Percentiles rank a stretch among this genome's conserved stretches.
Evolutionary conservation across 805 yeast species (phyloP).

Genomic region (Candida boleticola): DNA sequence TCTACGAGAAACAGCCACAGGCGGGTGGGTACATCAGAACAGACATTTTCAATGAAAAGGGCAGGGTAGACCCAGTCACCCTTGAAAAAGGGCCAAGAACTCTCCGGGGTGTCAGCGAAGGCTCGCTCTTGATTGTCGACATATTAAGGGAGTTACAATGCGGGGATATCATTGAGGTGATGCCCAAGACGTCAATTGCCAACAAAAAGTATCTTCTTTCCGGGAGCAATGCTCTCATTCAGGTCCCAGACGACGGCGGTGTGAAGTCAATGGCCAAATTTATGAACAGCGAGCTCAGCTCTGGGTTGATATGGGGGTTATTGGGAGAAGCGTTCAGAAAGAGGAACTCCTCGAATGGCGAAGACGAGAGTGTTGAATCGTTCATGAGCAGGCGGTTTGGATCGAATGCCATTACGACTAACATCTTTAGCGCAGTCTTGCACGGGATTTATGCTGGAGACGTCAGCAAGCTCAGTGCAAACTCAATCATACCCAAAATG

Average conservation of each 20-base stretch:
- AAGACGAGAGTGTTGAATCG: slow-evolving; percentile 71
- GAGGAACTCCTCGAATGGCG: background rate
- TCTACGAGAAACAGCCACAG: slow-evolving; percentile 54
- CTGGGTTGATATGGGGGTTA: slow-evolving; percentile 43
- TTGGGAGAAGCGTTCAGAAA: slow-evolving; percentile 51
- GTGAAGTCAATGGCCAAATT: slow-evolving; percentile 29
- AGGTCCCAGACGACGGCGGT: slow-evolving; percentile 44
- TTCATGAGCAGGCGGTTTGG: slow-evolving; percentile 75
- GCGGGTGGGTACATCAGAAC: slow-evolving; percentile 83
- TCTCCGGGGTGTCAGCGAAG: slow-evolving; percentile 76
- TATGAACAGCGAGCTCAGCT: slow-evolving; percentile 40
- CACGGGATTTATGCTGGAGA: slow-evolving; percentile 90
- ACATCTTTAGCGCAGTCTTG: slow-evolving; percentile 74
- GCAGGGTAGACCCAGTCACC: slow-evolving; percentile 22
- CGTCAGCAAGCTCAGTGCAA: slow-evolving; percentile 58
- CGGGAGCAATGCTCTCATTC: slow-evolving; percentile 42
- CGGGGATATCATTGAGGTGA: slow-evolving; percentile 53
- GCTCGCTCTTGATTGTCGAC: slow-evolving; percentile 68
- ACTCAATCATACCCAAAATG: slow-evolving; percentile 55
- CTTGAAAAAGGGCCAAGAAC: slow-evolving; percentile 93
- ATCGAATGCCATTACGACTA: slow-evolving; percentile 41
- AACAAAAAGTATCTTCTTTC: slow-evolving; percentile 68
- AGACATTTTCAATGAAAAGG: slow-evolving; percentile 27
- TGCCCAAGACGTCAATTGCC: slow-evolving; percentile 57
- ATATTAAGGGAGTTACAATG: slow-evolving; percentile 48